Base-by-base conservation (phyloP, 2,329 filamentous ascomycete genomes). In the Decorospora gaudefroyi region DNA sequence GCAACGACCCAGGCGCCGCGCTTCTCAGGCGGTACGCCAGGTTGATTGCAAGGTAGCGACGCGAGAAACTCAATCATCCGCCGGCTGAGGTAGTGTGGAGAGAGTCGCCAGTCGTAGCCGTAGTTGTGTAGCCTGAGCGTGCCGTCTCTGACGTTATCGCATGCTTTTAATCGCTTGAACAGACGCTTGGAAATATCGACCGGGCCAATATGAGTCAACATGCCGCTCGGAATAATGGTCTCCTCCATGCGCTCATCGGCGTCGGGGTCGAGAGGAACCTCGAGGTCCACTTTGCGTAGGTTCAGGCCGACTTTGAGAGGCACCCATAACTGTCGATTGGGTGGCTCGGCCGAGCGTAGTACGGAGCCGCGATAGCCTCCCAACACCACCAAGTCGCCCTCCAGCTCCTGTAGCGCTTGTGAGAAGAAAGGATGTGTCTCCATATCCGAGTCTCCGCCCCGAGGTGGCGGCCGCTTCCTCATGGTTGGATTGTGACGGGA, bases 31-130 rank as follows among this genome's bases (percentile, higher is more conserved):
- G 78, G 72, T 0, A 76, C 74, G 6, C 73, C 77, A 3, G 78
- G 74, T 32, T 81, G 77, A 61, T 96, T 96, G 37, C 83, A 90
- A 0, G 87, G 87, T 1, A 97, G 75, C 2, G 72, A 76, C 62
- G 87, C 82, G 10, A 97, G 74, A 59, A 88, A 96, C 12, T 79
- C 72, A 23, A 85, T 81, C n/a, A 97, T 74, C 49, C 82, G 82
- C 31, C 78, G 76, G 3, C 87, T 90, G 0, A 93, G 78, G 1
- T 90, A 74, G 61, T 86, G 81, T 1, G 92, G 92, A 52, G 88
- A 93, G 26, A 96, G 74, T 11, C 92, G 81, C 92, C 92, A 97
- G 71, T 97, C 92, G 61, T 96, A 97, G 12, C 91, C 90, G 64
- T 92, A 97, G 59, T 96, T 86, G 76, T 90, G 90, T 1, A 96